Evolutionary conservation across 2,329 filamentous ascomycete species (phyloP).

Genomic region (Cercospora sojina): DNA sequence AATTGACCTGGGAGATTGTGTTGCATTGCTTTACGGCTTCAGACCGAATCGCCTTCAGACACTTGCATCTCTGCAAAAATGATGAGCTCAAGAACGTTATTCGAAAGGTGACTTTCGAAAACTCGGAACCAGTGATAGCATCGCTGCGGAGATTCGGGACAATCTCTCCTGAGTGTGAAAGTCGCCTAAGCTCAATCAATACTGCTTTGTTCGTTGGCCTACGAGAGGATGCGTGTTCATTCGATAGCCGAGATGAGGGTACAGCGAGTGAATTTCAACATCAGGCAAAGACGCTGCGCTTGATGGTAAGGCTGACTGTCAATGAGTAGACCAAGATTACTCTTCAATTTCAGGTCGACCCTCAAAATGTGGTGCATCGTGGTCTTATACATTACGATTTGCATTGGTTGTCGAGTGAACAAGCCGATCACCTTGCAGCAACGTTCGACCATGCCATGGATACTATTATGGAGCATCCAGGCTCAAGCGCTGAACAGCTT

Average conservation of each 20-base stretch:
- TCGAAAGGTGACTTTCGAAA: background rate
- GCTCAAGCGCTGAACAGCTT: background rate
- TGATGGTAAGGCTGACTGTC: background rate
- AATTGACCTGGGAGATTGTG: background rate
- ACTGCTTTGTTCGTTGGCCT: background rate
- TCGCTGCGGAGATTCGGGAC: background rate
- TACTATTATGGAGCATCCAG: background rate
- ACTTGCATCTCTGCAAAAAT: background rate
- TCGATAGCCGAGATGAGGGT: background rate
- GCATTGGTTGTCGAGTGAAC: background rate
- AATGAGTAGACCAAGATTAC: background rate
- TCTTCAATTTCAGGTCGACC: background rate
- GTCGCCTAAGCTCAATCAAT: background rate
- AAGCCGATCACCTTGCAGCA: background rate
- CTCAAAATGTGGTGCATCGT: background rate
- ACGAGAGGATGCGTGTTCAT: background rate
- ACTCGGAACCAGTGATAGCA: background rate
- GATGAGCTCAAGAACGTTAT: background rate
- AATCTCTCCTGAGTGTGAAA: background rate
- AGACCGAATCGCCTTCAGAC: background rate
- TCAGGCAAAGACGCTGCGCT: background rate
- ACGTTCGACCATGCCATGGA: background rate
- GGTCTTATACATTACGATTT: background rate
- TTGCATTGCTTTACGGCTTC: background rate
- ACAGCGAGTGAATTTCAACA: background rate